A percentile compares a stretch with the other conserved stretches of the same genome.
Conservation (phyloP, 129 eudicot genomes). For the Artemisia tridentata region DNA sequence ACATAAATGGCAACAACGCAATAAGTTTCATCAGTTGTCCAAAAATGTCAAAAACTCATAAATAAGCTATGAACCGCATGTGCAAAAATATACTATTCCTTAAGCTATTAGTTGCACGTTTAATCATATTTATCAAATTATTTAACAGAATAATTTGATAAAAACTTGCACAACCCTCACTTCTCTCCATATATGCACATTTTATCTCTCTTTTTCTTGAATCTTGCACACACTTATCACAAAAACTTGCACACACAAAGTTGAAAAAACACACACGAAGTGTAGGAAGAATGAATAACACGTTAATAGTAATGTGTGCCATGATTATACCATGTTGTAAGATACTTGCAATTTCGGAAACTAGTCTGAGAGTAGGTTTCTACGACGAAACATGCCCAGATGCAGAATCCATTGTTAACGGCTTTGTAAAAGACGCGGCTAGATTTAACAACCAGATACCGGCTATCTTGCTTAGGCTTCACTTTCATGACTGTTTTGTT, state of each 20-base stretch:
- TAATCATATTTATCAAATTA: neutral
- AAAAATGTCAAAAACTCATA: neutral
- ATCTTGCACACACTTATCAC: neutral
- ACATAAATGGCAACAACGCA: conserved; percentile 12
- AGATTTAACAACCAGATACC: conserved; percentile 31
- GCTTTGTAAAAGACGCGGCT: conserved; percentile 42
- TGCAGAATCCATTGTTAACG: conserved; percentile 59
- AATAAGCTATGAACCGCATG: neutral
- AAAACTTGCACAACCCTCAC: neutral
- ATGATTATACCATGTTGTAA: conserved; percentile 25
- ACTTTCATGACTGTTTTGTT: conserved; percentile 85
- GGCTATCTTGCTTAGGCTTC: conserved; percentile 67
- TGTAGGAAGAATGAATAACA: conserved; percentile 27
- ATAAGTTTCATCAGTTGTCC: conserved; percentile 10
- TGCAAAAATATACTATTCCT: no score
- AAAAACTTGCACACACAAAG: conserved; percentile 17
- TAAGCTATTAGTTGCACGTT: neutral
- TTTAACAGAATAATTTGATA: neutral
- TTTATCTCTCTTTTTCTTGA: neutral
- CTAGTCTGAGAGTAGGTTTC: conserved; percentile 58
- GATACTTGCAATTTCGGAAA: conserved; percentile 36
- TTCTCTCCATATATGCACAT: neutral
- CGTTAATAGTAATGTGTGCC: conserved; percentile 1
- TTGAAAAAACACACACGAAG: conserved; percentile 14
- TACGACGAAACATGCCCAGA: conserved; percentile 54